phyloP scores from a whole-genome alignment of 2,329 filamentous ascomycete genomes.

The Aspergillus fischeri region DNA sequence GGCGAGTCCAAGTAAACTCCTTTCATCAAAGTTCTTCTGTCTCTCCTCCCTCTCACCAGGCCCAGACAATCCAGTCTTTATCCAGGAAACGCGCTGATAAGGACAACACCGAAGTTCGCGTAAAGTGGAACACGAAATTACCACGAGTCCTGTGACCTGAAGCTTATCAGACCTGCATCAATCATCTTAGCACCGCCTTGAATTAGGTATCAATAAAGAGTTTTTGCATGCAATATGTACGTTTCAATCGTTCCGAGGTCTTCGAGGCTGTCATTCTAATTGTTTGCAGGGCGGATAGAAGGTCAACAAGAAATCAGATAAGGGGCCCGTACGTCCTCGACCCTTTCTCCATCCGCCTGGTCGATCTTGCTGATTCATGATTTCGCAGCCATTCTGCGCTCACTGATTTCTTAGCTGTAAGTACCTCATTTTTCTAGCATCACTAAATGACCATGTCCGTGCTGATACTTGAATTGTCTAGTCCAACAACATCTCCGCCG shows the following conservation, averaged over 20 bases:
- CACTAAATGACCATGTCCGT: not conserved
- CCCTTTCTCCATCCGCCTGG: not conserved
- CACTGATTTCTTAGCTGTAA: slow-evolving; percentile 63
- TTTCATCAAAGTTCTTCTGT: not conserved
- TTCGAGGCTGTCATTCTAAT: slow-evolving; percentile 3
- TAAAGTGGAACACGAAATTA: slow-evolving; percentile 42
- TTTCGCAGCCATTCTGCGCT: slow-evolving; percentile 56
- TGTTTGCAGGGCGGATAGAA: slow-evolving; percentile 24
- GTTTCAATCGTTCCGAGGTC: not conserved
- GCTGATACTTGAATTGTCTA: slow-evolving; percentile 19
- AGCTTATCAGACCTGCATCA: slow-evolving; percentile 3
- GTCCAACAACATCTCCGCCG: slow-evolving; percentile 64
- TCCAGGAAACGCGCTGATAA: slow-evolving; percentile 10
- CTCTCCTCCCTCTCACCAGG: not conserved
- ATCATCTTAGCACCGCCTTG: not conserved
- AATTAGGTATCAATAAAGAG: not conserved
- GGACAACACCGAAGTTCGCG: slow-evolving; percentile 23
- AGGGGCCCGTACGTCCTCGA: slow-evolving; percentile 43
- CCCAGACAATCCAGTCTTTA: not conserved
- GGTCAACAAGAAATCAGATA: slow-evolving; percentile 31
- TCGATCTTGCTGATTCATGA: slow-evolving; percentile 12
- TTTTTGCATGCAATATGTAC: slow-evolving; percentile 10
- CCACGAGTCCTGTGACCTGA: slow-evolving; percentile 33
- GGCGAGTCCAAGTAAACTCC: not conserved
- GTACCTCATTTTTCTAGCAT: slow-evolving; percentile 17